phyloP scores from a whole-genome alignment of 768 basidiomycete species.

The Phanerochaete carnosa region DNA sequence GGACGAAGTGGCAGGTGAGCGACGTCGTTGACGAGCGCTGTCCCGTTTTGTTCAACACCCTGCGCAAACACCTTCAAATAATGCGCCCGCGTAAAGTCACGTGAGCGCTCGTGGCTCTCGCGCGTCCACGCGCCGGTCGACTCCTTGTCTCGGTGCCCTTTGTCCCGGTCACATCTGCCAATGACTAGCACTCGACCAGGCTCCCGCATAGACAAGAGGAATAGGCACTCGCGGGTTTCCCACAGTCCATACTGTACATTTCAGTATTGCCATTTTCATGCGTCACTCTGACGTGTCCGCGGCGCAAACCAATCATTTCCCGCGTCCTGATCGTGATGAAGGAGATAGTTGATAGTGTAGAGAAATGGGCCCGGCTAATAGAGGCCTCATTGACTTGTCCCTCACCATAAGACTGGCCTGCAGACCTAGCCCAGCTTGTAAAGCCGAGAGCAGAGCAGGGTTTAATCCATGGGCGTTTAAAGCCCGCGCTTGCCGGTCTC shows the following conservation, averaged over 20 bases:
- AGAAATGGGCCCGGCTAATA: no score
- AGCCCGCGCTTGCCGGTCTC: background rate
- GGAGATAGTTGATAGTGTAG: no score
- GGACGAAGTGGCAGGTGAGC: conserved; percentile 8
- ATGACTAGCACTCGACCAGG: no score
- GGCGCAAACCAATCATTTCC: no score
- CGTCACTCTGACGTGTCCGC: no score
- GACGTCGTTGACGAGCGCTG: conserved; percentile 2
- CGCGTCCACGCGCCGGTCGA: background rate
- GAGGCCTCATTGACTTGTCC: no score
- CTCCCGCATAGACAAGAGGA: no score
- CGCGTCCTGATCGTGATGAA: no score
- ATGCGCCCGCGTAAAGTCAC: conserved; percentile 25
- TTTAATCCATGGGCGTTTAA: background rate
- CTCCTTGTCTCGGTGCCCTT: conserved; percentile 3
- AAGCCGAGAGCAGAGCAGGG: no score
- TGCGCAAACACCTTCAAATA: conserved; percentile 27
- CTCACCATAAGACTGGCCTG: background rate
- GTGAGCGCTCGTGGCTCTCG: conserved; percentile 13
- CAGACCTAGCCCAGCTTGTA: background rate
- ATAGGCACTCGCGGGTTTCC: no score
- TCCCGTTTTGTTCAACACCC: conserved; percentile 29
- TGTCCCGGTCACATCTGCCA: background rate
- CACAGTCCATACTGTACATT: no score
- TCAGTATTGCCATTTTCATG: no score